Evolutionary conservation across 2,329 filamentous ascomycete genomes (phyloP), one percentile per base, ranked within the genome.

Genomic region (Fusarium nelsonii): DNA sequence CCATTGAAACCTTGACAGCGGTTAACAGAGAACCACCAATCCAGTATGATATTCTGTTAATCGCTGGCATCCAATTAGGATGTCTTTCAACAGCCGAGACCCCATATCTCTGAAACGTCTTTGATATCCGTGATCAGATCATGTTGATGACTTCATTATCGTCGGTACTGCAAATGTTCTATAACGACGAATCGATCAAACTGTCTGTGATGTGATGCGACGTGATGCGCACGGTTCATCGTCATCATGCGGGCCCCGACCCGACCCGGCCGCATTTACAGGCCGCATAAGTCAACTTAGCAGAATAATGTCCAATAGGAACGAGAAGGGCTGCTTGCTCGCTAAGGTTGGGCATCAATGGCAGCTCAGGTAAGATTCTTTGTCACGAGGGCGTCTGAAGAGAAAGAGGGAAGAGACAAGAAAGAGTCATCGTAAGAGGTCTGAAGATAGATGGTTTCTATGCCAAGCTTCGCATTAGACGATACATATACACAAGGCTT

Each of bases 301-400:
- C 39, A 15, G 10, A 11, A 12, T n/a, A 51, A 30, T 9, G 12
- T 23, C 62, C 62, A 65, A 65, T 65, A 49, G 30, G 33, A 45
- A 59, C 20, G 18, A 15, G 7, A 40, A 37, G 6, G n/a, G n/a
- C 26, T 54, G 12, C 4, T 23, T 37, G n/a, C 33, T 56, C 30
- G 43, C 23, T 36, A 40, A 28, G 23, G 56, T 69, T 68, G 62
- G 67, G 67, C 67, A 69, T 53, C 66, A 70, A 70, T n/a, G 61
- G 36, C 23, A 30, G 33, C 11, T 49, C 54, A 57, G 48, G 61
- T 62, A 37, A 40, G 40, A 18, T 33, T 18, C 20, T 40, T 52
- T 30, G 65, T 69, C 61, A 66, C 61, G 61, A 44, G 55, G 46
- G 39, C 40, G 23, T 53, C 26, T 26, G 37, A 45, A 23, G 62